A percentile compares a stretch with the other conserved stretches of the same genome.
phyloP scores from a whole-genome alignment of 345 rosid genomes.

The Dipteronia dyeriana region DNA sequence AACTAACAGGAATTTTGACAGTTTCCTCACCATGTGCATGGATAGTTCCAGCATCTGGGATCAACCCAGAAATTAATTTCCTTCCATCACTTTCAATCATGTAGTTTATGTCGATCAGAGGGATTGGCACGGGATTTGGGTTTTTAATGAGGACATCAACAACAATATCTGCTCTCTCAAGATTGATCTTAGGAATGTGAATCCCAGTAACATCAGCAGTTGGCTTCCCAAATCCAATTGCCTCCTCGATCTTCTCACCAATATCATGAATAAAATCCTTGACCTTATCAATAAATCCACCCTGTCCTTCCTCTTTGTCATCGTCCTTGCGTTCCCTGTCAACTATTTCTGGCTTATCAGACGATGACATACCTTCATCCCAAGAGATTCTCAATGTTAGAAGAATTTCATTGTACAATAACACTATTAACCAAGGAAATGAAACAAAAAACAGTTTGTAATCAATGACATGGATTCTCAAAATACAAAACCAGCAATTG shows the following conservation, averaged over 20 bases:
- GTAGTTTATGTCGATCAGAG: constrained; percentile 81
- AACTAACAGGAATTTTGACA: constrained; percentile 75
- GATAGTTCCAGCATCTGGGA: constrained; percentile 93
- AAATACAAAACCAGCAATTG: neutral
- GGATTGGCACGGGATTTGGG: constrained; percentile 93
- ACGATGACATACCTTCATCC: constrained; percentile 62
- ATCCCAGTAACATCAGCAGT: constrained; percentile 85
- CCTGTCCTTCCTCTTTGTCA: constrained; percentile 60
- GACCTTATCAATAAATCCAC: constrained; percentile 87
- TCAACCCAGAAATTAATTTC: constrained; percentile 84
- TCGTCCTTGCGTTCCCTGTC: constrained; percentile 58
- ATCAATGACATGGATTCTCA: neutral
- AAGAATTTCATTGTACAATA: neutral
- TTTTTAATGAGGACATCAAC: constrained; percentile 89
- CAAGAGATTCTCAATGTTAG: neutral
- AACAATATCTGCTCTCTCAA: constrained; percentile 77
- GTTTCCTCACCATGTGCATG: constrained; percentile 93
- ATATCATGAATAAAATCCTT: constrained; percentile 92
- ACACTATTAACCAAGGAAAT: neutral
- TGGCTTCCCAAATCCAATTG: constrained; percentile 95
- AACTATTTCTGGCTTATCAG: constrained; percentile 57
- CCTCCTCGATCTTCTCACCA: constrained; percentile 88
- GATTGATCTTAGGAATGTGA: constrained; percentile 79
- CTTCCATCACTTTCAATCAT: constrained; percentile 86
- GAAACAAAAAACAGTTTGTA: neutral